Conservation (phyloP, 345 rosid genomes). For the Hibiscus trionum region DNA sequence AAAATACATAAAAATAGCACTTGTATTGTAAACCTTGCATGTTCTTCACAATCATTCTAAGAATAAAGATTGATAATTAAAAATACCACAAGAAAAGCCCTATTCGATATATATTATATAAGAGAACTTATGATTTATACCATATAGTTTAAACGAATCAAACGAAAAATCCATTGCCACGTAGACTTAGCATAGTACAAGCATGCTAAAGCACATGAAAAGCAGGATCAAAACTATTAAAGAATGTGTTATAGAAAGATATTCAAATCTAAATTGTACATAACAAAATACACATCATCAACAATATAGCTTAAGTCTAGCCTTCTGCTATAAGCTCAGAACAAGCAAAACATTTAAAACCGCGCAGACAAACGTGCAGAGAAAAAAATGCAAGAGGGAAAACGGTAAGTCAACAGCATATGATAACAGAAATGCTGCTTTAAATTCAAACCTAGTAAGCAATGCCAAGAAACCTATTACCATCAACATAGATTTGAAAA, state of each 20-base stretch:
- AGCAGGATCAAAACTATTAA: neutral
- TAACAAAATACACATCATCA: neutral
- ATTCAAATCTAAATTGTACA: neutral
- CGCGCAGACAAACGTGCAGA: neutral
- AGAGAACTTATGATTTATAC: neutral
- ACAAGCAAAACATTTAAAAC: neutral
- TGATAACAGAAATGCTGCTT: neutral
- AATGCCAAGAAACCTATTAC: neutral
- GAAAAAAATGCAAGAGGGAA: neutral
- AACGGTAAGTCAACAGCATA: neutral
- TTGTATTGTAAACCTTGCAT: neutral
- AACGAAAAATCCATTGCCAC: no score
- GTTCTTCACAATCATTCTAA: neutral
- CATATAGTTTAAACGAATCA: neutral
- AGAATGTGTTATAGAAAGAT: neutral
- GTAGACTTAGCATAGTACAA: neutral
- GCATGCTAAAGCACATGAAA: neutral
- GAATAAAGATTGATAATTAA: neutral
- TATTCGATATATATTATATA: neutral
- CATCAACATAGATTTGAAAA: neutral
- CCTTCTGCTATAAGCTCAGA: neutral
- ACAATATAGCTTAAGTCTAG: neutral
- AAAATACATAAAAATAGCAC: neutral
- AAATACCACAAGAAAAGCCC: neutral
- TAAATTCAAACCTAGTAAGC: neutral